Evolutionary conservation across 768 basidiomycete species (phyloP), one percentile per base, ranked within the genome.

Genomic region (Chiua virens): DNA sequence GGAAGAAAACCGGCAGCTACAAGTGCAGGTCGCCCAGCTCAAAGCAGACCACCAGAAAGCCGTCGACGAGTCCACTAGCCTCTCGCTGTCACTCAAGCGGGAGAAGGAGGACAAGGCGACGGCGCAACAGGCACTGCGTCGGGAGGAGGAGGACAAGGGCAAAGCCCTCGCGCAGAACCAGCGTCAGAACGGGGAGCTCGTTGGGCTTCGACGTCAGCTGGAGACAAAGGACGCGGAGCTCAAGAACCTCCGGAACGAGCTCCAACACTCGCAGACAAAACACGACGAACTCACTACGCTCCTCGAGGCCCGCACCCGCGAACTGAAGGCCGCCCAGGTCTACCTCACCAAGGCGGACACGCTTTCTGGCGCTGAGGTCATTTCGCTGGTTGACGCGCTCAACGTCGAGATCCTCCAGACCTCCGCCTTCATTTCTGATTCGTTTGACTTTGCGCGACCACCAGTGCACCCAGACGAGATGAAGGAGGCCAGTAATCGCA

Each of bases 331-430:
- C 1, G 73, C 73, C 0, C 75, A 77, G 45, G 61, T 67, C 9
- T 80, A 75, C 58, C 61, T 79, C 60, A 73, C 71, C 2, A 77
- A 71, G 34, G 65, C 71, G 17, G 79, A 81, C 45, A 54, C 57
- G 1, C 66, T 75, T 49, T 75, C 79, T 0, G 76, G 72, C 1
- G 71, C 73, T 0, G 79, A 81, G 10, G 71, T 79, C 44, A 69
- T 71, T 10, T n/a, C 59, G 0, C 49, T 68, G 5, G 62, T 75
- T 27, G 72, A 79, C 23, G 62, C 66, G 0, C 59, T 81, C 50
- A 81, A 81, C 54, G 62, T 67, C 21, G 80, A 81, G 56, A 76
- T 80, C 21, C 65, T 76, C 35, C 80, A 81, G 52, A 65, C 67
- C 13, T 61, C 74, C 4, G 75, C 77, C 22, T 68, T 73, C 57